These are phyloP conservation scores for Schizochytrium sp. DNA, from an alignment of 108 stramenopile species.

Conservation along the genomic window DNA sequence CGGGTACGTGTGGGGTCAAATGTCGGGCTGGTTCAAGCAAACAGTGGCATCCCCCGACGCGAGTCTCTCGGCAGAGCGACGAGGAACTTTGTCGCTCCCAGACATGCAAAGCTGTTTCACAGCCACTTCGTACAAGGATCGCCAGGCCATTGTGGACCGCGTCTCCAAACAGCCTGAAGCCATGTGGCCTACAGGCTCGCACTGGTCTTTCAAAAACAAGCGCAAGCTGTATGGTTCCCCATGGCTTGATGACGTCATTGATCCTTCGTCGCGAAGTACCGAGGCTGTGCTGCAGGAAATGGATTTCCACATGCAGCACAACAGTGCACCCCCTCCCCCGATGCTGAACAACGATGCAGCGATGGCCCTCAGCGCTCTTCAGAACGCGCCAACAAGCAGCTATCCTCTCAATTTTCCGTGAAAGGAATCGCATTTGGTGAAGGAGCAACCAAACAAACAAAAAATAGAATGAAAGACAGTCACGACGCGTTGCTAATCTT, in stretches of 20 bases:
- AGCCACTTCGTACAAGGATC: neutral
- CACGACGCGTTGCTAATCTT: too few relatives aligned
- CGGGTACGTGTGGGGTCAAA: neutral
- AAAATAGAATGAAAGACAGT: too few relatives aligned
- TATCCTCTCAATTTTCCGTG: too few relatives aligned
- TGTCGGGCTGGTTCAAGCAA: slow-evolving; percentile 12
- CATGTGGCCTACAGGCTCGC: slow-evolving; percentile 6
- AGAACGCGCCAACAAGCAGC: neutral
- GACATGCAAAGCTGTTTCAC: neutral
- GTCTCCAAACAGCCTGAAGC: neutral
- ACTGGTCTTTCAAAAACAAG: slow-evolving; percentile 8
- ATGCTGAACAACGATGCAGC: neutral
- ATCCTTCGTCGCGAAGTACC: neutral
- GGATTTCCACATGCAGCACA: neutral
- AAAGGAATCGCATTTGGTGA: too few relatives aligned
- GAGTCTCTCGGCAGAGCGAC: neutral
- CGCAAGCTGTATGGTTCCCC: neutral
- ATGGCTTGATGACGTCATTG: neutral
- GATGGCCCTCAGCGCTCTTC: neutral
- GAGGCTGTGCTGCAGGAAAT: neutral
- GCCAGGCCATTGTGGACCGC: neutral
- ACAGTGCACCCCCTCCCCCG: neutral
- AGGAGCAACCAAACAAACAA: too few relatives aligned
- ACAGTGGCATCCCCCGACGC: slow-evolving; percentile 1
- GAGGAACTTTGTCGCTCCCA: neutral